phyloP scores from a whole-genome alignment of 2,329 filamentous ascomycete species.

The Daldinia sp. region DNA sequence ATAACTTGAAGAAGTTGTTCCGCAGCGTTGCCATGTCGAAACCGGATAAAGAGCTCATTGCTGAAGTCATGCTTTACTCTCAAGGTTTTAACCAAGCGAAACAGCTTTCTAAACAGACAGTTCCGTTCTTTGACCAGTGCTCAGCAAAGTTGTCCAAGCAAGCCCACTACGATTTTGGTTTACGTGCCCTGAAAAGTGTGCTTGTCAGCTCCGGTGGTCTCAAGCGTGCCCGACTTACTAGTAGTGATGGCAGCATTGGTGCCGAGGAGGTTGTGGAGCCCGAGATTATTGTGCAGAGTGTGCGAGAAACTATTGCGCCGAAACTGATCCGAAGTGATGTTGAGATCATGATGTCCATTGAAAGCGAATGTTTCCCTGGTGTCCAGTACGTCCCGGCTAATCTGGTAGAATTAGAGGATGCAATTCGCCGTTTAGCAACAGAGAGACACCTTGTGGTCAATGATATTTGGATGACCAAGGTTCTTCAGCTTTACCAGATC shows the following conservation, averaged over 20 bases:
- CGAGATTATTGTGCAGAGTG: slow-evolving; percentile 97
- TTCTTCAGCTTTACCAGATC: slow-evolving; percentile 96
- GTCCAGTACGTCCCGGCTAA: slow-evolving; percentile 92
- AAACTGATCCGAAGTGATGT: slow-evolving; percentile 96
- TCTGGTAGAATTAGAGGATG: slow-evolving; percentile 78
- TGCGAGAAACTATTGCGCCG: slow-evolving; percentile 96
- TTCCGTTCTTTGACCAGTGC: slow-evolving; percentile 98
- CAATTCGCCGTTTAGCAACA: slow-evolving; percentile 82
- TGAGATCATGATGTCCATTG: slow-evolving; percentile 84
- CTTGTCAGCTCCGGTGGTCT: slow-evolving; percentile 96
- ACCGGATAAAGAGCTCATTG: slow-evolving; percentile 98
- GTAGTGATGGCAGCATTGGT: slow-evolving; percentile 62
- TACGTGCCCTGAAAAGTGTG: slow-evolving; percentile 97
- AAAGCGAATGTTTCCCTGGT: slow-evolving; percentile 87
- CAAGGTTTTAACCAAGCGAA: slow-evolving; percentile 99
- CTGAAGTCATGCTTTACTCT: slow-evolving; percentile 99
- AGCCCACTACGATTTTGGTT: slow-evolving; percentile 97
- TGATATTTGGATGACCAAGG: slow-evolving; percentile 97
- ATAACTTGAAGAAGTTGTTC: slow-evolving; percentile 99
- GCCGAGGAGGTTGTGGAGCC: slow-evolving; percentile 83
- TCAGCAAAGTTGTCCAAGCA: slow-evolving; percentile 85
- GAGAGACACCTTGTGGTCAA: slow-evolving; percentile 90
- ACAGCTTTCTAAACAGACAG: slow-evolving; percentile 89
- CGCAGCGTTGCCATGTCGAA: slow-evolving; percentile 99
- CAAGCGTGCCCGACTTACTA: slow-evolving; percentile 81